These are phyloP conservation scores for Stellera chamaejasme DNA, from an alignment of 345 rosid genomes.

Conservation along the genomic window DNA sequence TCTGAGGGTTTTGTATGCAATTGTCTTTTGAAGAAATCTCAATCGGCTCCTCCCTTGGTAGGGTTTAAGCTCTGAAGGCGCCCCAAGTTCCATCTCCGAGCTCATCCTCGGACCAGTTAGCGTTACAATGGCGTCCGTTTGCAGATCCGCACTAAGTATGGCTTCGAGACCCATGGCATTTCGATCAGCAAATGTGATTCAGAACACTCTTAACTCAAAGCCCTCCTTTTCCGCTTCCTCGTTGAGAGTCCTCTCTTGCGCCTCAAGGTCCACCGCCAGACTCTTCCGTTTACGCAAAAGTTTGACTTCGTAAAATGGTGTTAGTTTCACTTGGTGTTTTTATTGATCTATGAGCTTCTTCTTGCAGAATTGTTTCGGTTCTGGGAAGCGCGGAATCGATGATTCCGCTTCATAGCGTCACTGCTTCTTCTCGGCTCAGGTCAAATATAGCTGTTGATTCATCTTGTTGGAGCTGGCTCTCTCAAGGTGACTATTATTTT, in stretches of 20 bases:
- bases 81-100: too few relatives aligned
- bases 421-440: constrained; percentile 72
- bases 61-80: too few relatives aligned
- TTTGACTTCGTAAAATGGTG: neutral
- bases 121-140: constrained; percentile 25
- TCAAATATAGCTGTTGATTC: constrained; percentile 82
- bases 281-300: neutral
- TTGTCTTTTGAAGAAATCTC: too few relatives aligned
- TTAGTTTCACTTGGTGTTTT: neutral
- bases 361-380: constrained; percentile 44
- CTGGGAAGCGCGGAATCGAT: constrained; percentile 64
- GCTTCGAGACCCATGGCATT: constrained; percentile 21
- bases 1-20: too few relatives aligned
- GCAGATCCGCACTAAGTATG: constrained; percentile 24
- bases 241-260: constrained; percentile 20
- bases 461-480: constrained; percentile 88
- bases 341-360: neutral
- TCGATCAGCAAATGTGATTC: constrained; percentile 20
- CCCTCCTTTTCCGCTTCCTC: constrained; percentile 12
- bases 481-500: constrained; percentile 41
- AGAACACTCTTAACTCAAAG: constrained; percentile 20
- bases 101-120: too few relatives aligned
- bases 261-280: constrained; percentile 37
- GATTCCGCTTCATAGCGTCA: constrained; percentile 76
- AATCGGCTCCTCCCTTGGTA: too few relatives aligned